Conservation (phyloP, 805 yeast species). For the Barnettozyma vustinii region DNA sequence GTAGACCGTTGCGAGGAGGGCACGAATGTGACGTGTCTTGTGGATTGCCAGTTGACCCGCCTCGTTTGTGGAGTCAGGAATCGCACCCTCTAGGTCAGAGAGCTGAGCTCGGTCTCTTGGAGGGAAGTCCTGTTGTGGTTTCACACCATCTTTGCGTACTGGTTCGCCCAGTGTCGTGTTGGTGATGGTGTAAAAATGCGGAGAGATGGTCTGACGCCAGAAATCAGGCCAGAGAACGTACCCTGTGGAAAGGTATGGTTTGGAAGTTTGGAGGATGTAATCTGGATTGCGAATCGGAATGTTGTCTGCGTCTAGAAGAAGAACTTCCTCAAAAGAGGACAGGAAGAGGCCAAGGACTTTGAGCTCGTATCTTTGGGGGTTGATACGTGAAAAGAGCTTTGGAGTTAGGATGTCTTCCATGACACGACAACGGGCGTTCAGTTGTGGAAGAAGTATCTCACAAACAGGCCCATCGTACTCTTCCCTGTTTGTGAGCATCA, state of each 20-base stretch:
- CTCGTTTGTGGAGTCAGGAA: constrained; percentile 69
- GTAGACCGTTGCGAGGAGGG: constrained; percentile 55
- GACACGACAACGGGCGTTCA: constrained; percentile 38
- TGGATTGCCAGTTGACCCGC: constrained; percentile 67
- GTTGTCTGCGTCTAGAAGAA: constrained; percentile 44
- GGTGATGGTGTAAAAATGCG: constrained; percentile 50
- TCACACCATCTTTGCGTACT: constrained; percentile 33
- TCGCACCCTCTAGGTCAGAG: constrained; percentile 56
- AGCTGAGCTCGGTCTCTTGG: constrained; percentile 30
- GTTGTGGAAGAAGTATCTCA: constrained; percentile 32
- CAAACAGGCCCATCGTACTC: constrained; percentile 43
- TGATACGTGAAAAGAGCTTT: constrained; percentile 15
- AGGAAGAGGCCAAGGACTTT: constrained; percentile 38
- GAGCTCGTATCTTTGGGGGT: constrained; percentile 23
- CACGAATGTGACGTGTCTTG: constrained; percentile 51
- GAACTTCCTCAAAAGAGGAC: constrained; percentile 40
- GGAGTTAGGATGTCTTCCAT: constrained; percentile 33
- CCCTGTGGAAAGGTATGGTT: constrained; percentile 38
- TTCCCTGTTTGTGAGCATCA: constrained; percentile 34
- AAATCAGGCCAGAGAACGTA: constrained; percentile 65
- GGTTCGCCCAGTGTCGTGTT: constrained; percentile 35
- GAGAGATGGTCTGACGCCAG: constrained; percentile 66
- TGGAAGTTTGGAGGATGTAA: constrained; percentile 37
- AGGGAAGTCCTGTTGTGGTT: constrained; percentile 39
- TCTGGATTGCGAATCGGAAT: constrained; percentile 42